Evolutionary conservation across 148 eudicot species (phyloP), one percentile per base, ranked within the genome.

Genomic region (Limonium bicolor): DNA sequence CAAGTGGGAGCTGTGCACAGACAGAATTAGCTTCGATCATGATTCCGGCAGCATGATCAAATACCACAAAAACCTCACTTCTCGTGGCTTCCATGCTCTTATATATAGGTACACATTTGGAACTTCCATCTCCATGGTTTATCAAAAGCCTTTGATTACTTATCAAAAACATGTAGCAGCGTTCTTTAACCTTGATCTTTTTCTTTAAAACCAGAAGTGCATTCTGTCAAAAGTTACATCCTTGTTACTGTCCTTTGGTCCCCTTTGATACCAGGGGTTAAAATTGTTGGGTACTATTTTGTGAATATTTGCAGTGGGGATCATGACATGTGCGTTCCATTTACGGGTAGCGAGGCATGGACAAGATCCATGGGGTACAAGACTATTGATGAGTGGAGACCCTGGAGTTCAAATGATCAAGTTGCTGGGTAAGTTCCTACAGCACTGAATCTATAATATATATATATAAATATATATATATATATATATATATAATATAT

Each of bases 251-350:
- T 20, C 40, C 12, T 19, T 27, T 20, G 45, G 14, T 28, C 21
- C 21, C 40, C 18, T 23, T n/a, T 16, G n/a, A n/a, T n/a, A n/a
- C n/a, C n/a, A n/a, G n/a, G n/a, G n/a, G n/a, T n/a, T n/a, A n/a
- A n/a, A n/a, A n/a, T n/a, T n/a, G n/a, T n/a, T n/a, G n/a, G n/a
- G n/a, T n/a, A n/a, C n/a, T n/a, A n/a, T n/a, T n/a, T n/a, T n/a
- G n/a, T 4, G 16, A 27, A 19, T 11, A 47, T 44, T 10, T 59
- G 43, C 85, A 92, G 99, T 20, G 99, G 99, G 11, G 99, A 92
- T 50, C 94, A 92, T 55, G 99, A 92, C 59, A 78, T 92, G 99
- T 76, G 88, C 50, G 99, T 92, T 20, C 99, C 99, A 9, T 92
- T 46, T 54, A 92, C 95, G 18, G 99, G 99, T 20, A 81, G 74